Base-by-base conservation (phyloP, 192 early-diverging fungal genomes). In the Cetraspora pellucida region DNA sequence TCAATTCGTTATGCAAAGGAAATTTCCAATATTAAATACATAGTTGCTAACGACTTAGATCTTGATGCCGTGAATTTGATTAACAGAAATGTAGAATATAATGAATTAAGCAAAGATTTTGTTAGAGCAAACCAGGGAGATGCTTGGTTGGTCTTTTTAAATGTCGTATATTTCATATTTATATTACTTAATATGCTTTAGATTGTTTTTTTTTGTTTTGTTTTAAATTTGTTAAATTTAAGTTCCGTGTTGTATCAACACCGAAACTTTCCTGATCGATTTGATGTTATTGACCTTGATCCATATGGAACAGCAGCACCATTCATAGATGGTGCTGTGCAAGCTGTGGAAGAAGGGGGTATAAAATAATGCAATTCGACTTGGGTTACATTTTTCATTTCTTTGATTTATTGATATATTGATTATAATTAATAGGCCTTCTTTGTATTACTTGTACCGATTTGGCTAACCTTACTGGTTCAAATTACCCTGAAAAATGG, bases 361-460 rank as follows among this genome's bases (percentile, higher is more conserved):
- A 84, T 25, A 70, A 3, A 6, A 13, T 19, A 47, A 2, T 64
- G 17, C 27, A 16, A 30, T 28, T 31, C n/a, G 0, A 44, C 6
- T 64, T 61, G 44, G 5, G n/a, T 59, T 37, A 19, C 21, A 25
- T 61, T 63, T 21, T 59, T 46, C 1, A 17, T 47, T 10, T 45
- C 17, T 31, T 76, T 2, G 31, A 23, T 54, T 23, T 57, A 57
- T 58, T 58, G 5, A 23, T 77, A n/a, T 27, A 57, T 58, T 58
- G 5, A 23, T 77, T 19, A 19, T 69, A 50, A 13, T 43, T 65
- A 3, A n/a, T 58, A 14, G 93, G 93, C 2, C 82, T 99, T 19
- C 87, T 99, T 37, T 98, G 96, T 79, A 91, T 99, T 8, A 99
- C 98, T 3, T 99, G 97, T 84, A 99, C 98, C 2, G 98, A 99